Base-by-base conservation (phyloP, 2,329 filamentous ascomycete genomes). In the Colletotrichum australisinense region DNA sequence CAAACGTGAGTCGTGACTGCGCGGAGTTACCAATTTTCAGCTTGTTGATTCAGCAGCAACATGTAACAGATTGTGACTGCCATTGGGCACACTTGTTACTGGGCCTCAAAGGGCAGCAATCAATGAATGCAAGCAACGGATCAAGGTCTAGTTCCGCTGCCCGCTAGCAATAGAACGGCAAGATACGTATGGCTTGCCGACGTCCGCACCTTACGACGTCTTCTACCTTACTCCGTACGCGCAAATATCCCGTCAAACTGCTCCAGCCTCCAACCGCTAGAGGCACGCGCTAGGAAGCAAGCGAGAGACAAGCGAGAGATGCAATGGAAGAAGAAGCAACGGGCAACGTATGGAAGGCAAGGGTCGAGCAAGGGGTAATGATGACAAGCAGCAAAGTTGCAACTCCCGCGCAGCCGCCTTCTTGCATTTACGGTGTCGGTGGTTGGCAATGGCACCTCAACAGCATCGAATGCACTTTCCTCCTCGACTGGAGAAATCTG, bases 271-370 rank as follows among this genome's bases (percentile, higher is more conserved):
- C 57, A 42, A 64, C 69, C 49, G 57, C 63, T 56, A 71, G 63
- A 63, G 30, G 38, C 22, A 26, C 6, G 32, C 66, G 59, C 55
- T 72, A 69, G 70, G 55, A 72, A 69, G 58, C 66, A 72, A 72
- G 64, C 63, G 57, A 58, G 12, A 57, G 67, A n/a, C 38, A 56
- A 63, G 24, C 32, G 35, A 63, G 46, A 35, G 46, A 14, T 35
- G 59, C 26, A 28, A 49, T 56, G 14, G 14, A 22, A 26, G n/a
- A 52, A 24, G 38, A 28, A 60, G 42, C 12, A 38, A 57, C 53
- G 19, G 26, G 38, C 24, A n/a, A 19, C 38, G 14, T 42, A 42
- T 42, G 38, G 38, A 42, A 24, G 22, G 24, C 5, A 42, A 22
- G 68, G 24, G 46, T 12, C 49, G 46, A 52, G 8, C 5, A 19